Conservation (phyloP, 1,284 basidiomycete genomes). For the Leccinum pallidistipes region DNA sequence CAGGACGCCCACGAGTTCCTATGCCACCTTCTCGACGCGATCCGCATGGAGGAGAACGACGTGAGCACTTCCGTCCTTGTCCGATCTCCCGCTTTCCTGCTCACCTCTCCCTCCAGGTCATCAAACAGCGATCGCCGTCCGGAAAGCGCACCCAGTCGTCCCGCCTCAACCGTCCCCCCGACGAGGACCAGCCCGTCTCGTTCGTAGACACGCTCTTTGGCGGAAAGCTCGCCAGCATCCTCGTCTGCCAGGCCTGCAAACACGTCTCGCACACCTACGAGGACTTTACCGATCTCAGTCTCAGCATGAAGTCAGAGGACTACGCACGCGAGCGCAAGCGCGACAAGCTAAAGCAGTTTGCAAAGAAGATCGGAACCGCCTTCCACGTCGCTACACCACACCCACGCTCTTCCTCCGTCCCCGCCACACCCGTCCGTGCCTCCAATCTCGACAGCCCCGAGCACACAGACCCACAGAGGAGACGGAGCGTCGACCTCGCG, state of each 20-base stretch:
- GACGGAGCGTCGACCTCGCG: constrained; percentile 47
- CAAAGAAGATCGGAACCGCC: constrained; percentile 51
- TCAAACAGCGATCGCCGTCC: constrained; percentile 63
- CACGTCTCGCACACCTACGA: constrained; percentile 82
- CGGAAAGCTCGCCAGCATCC: constrained; percentile 83
- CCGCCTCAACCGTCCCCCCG: constrained; percentile 17
- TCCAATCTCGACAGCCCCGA: constrained; percentile 29
- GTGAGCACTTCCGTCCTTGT: constrained; percentile 45
- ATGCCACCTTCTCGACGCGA: constrained; percentile 86
- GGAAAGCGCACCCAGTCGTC: constrained; percentile 3
- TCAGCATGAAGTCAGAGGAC: constrained; percentile 83
- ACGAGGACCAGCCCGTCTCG: constrained; percentile 54
- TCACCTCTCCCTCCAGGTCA: constrained; percentile 49
- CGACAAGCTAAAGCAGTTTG: constrained; percentile 69
- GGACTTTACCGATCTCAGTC: constrained; percentile 90
- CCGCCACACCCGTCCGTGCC: constrained; percentile 43
- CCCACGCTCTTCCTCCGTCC: constrained; percentile 53
- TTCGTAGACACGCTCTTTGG: constrained; percentile 91
- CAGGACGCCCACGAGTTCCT: constrained; percentile 96
- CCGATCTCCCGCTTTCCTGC: neutral
- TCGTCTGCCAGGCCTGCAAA: constrained; percentile 93
- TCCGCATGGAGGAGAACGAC: constrained; percentile 94
- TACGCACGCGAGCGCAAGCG: constrained; percentile 66
- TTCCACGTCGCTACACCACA: constrained; percentile 27
- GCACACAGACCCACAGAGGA: constrained; percentile 27